Percentiles rank a stretch among this genome's conserved stretches.
These are phyloP conservation scores for Diaporthe australafricana DNA, from an alignment of 2,329 filamentous ascomycete species.

Conservation along the genomic window DNA sequence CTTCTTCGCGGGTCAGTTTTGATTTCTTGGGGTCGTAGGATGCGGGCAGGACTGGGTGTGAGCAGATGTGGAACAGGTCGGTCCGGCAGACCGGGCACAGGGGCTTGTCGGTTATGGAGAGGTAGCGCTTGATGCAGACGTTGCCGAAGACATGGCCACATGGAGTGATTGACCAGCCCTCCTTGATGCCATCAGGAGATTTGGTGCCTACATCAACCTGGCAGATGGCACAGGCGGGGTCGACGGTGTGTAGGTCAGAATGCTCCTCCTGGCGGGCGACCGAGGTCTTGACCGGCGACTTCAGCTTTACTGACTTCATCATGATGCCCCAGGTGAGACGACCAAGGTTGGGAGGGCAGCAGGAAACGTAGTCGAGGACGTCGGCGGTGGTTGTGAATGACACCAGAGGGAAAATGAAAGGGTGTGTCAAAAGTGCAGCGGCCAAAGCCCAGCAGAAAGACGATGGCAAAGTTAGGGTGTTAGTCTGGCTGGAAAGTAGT, in stretches of 20 bases:
- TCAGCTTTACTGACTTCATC: slow-evolving; percentile 35
- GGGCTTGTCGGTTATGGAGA: slow-evolving; percentile 38
- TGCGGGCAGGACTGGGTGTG: slow-evolving; percentile 35
- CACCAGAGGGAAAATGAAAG: slow-evolving; percentile 29
- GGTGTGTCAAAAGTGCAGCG: slow-evolving; percentile 30
- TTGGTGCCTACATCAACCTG: slow-evolving; percentile 36
- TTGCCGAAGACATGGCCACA: slow-evolving; percentile 38
- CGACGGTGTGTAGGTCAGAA: slow-evolving; percentile 22
- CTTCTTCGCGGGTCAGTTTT: slow-evolving; percentile 27
- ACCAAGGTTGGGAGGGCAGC: neutral
- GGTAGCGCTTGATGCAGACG: slow-evolving; percentile 39
- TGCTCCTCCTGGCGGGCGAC: slow-evolving; percentile 35
- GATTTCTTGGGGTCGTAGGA: slow-evolving; percentile 35
- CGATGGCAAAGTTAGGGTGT: slow-evolving; percentile 14
- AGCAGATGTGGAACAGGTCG: slow-evolving; percentile 37
- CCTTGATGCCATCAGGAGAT: slow-evolving; percentile 37
- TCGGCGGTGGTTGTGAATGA: slow-evolving; percentile 25
- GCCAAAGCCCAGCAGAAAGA: slow-evolving; percentile 8
- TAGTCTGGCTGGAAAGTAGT: slow-evolving; percentile 10
- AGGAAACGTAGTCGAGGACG: slow-evolving; percentile 27
- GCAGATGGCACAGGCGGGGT: slow-evolving; percentile 37
- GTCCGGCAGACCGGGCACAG: slow-evolving; percentile 38
- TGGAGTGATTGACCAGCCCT: slow-evolving; percentile 36
- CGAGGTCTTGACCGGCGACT: slow-evolving; percentile 35
- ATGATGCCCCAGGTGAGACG: slow-evolving; percentile 27